These are phyloP conservation scores for Kwoniella sp. DNA, from an alignment of 768 basidiomycete species.

Conservation along the genomic window DNA sequence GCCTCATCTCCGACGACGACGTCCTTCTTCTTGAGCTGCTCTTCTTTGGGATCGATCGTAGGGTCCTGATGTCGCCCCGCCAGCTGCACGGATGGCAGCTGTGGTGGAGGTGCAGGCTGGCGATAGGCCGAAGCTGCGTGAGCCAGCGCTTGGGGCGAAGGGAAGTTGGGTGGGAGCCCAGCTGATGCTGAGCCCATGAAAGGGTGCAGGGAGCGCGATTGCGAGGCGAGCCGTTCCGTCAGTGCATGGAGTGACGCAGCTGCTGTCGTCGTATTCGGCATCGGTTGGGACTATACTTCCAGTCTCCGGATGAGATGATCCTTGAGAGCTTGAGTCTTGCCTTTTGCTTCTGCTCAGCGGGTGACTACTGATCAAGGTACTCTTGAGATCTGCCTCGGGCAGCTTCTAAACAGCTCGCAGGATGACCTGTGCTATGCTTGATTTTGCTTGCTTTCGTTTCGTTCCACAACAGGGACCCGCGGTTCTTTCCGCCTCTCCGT, in stretches of 20 bases:
- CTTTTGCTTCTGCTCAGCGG: too few species aligned
- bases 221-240: slow-evolving; percentile 49
- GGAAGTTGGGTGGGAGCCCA: slow-evolving; percentile 26
- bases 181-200: slow-evolving; percentile 14
- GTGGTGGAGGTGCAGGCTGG: slow-evolving; percentile 50
- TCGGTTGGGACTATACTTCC: too few species aligned
- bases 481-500: too few species aligned
- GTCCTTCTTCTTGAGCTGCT: not conserved
- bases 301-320: too few species aligned
- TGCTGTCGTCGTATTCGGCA: slow-evolving; percentile 31
- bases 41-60: not conserved
- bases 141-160: slow-evolving; percentile 36
- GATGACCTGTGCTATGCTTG: not conserved
- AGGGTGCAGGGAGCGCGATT: slow-evolving; percentile 38
- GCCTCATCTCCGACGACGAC: too few species aligned
- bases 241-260: slow-evolving; percentile 47
- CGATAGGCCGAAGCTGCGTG: slow-evolving; percentile 43
- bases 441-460: not conserved
- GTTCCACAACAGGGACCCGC: too few species aligned
- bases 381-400: too few species aligned
- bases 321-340: too few species aligned
- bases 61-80: slow-evolving; percentile 46
- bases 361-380: too few species aligned
- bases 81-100: slow-evolving; percentile 43
- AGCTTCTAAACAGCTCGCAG: not conserved